phyloP scores from a whole-genome alignment of 2,329 filamentous ascomycete species.

The Diplodia scrobiculata region DNA sequence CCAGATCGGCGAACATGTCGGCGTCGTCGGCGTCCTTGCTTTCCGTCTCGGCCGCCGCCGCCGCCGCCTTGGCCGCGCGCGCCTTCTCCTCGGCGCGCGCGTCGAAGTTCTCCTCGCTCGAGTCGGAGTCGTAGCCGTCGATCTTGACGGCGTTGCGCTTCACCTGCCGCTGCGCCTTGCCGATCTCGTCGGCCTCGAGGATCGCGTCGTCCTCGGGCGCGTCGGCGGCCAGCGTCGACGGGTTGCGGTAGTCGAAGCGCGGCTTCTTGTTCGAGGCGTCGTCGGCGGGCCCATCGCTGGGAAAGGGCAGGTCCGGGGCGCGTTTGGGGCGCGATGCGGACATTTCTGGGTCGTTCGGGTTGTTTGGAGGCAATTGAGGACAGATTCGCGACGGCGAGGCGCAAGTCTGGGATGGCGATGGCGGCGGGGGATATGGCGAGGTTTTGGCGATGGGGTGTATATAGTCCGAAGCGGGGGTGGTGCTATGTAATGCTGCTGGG shows the following conservation, averaged over 20 bases:
- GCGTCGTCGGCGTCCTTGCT: conserved; percentile 64
- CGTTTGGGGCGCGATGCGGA: conserved; percentile 72
- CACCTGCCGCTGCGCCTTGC: conserved; percentile 64
- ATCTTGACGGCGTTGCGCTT: conserved; percentile 95
- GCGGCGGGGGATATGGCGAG: too few species aligned
- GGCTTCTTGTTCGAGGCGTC: conserved; percentile 70
- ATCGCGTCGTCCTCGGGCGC: conserved; percentile 73
- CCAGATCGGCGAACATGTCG: conserved; percentile 81
- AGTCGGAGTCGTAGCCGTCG: conserved; percentile 93
- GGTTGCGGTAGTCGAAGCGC: conserved; percentile 92
- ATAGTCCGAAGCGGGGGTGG: background rate
- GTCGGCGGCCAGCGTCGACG: conserved; percentile 84
- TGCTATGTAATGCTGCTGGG: background rate
- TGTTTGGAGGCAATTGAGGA: background rate
- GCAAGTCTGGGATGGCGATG: background rate
- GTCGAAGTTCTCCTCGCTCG: conserved; percentile 87
- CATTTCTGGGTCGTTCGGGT: background rate
- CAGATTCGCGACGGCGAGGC: background rate
- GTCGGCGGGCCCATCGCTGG: conserved; percentile 47
- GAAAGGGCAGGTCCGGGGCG: conserved; percentile 59
- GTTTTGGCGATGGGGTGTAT: background rate
- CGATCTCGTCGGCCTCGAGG: conserved; percentile 90
- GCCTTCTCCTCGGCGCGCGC: conserved; percentile 66
- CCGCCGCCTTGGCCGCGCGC: conserved; percentile 49
- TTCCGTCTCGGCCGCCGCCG: conserved; percentile 40